phyloP scores from a whole-genome alignment of 306 rosid species.

The Gastrolobium villosum region DNA sequence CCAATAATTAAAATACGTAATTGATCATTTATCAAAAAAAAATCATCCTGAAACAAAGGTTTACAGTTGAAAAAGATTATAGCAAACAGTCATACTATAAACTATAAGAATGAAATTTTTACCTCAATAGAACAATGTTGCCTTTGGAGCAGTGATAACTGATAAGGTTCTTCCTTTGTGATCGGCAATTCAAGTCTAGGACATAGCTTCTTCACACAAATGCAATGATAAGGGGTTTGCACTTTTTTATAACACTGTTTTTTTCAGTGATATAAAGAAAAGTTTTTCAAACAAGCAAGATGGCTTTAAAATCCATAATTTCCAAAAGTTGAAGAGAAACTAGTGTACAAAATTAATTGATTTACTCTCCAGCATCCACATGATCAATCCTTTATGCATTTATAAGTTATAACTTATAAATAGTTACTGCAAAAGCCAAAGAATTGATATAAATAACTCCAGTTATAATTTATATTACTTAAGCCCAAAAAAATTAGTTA shows the following conservation, averaged over 20 bases:
- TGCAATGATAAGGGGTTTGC: too few relatives aligned
- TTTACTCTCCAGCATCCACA: conserved; percentile 16
- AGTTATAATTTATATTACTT: conserved; percentile 34
- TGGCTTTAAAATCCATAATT: conserved; percentile 17
- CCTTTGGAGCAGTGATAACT: not conserved
- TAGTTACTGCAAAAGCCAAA: conserved; percentile 19
- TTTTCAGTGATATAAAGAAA: not conserved
- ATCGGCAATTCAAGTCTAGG: too few relatives aligned
- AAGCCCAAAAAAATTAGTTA: not conserved
- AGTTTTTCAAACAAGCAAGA: not conserved
- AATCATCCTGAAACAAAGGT: conserved; percentile 1
- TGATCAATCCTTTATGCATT: conserved; percentile 32
- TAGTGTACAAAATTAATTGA: conserved; percentile 17
- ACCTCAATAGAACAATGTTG: not conserved
- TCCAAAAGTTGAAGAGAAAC: conserved; percentile 29
- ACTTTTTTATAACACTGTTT: not conserved
- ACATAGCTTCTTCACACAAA: too few relatives aligned
- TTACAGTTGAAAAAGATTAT: not conserved
- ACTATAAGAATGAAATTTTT: not conserved
- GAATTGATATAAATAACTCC: not conserved
- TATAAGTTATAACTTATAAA: conserved; percentile 21
- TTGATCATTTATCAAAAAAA: not conserved
- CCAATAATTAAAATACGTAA: conserved; percentile 12
- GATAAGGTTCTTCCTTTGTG: too few relatives aligned
- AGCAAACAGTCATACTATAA: conserved; percentile 23